A percentile compares a stretch with the other conserved stretches of the same genome.
Conservation (phyloP, 768 basidiomycete genomes). For the Amanita pallidorosea region DNA sequence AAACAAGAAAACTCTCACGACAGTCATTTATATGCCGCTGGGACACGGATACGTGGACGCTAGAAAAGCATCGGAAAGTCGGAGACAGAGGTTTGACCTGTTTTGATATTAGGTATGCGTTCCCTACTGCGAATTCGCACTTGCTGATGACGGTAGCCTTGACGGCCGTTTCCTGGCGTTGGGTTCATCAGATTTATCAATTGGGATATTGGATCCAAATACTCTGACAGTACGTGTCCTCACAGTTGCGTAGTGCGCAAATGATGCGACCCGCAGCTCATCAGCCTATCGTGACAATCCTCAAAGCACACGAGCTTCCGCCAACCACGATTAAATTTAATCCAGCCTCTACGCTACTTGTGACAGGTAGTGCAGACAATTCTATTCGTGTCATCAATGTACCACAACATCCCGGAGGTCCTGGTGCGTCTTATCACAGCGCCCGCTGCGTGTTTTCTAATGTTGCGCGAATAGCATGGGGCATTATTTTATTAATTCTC, state of each 20-base stretch:
- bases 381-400: constrained; percentile 72
- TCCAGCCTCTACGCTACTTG: constrained; percentile 65
- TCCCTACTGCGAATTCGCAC: not conserved
- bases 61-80: constrained; percentile 58
- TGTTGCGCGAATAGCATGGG: constrained; percentile 22
- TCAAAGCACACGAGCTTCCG: constrained; percentile 93
- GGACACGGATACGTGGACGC: constrained; percentile 61
- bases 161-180: constrained; percentile 79
- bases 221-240: constrained; percentile 55
- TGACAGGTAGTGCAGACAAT: constrained; percentile 89
- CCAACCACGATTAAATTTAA: constrained; percentile 87
- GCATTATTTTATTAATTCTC: constrained; percentile 25
- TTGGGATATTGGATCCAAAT: constrained; percentile 74
- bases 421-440: constrained; percentile 31
- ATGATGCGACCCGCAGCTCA: not conserved
- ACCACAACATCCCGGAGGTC: constrained; percentile 40
- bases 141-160: constrained; percentile 31
- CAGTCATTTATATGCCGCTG: constrained; percentile 63
- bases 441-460: constrained; percentile 5
- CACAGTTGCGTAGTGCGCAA: not conserved
- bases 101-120: constrained; percentile 70
- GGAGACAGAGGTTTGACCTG: constrained; percentile 76
- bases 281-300: constrained; percentile 78
- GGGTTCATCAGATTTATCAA: constrained; percentile 78
- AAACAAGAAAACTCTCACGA: constrained; percentile 41